Evolutionary conservation across 2,329 filamentous ascomycete genomes (phyloP), one percentile per base, ranked within the genome.

Genomic region (Podosphaera xanthii): DNA sequence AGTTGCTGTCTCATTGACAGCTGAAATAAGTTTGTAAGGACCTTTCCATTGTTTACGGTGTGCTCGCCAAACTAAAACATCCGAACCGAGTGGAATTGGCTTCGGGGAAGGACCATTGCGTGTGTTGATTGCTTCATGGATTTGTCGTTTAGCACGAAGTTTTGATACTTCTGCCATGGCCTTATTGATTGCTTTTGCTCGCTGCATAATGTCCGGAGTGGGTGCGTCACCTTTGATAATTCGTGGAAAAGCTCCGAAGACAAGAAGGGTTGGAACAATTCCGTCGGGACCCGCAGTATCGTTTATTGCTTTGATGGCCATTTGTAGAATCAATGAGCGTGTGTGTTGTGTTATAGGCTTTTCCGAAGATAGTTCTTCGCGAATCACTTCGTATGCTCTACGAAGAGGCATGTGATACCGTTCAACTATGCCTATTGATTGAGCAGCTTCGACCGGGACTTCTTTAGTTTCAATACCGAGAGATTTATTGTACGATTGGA

Each of bases 141-240:
- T n/a, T 31, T 62, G 30, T 31, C 52, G 3, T n/a, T 55, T 35
- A 8, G 53, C 50, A 9, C 40, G 57, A 10, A 60, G 31, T 31
- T 60, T 62, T 6, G 48, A n/a, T n/a, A 62, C 38, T 50, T 62
- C 59, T 9, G 46, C 54, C 52, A 60, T 61, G 12, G 58, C 59
- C 31, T 61, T 62, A 33, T 59, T 58, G 9, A 60, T 36, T 8
- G 60, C 52, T 8, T 34, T 48, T 42, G 60, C 52, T 31, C 59
- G 5, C 35, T 59, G 52, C 6, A 8, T 42, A 35, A 58, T 49
- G 1, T 44, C 40, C n/a, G 40, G 38, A 8, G 40, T 30, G 8
- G 33, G 49, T 49, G 40, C 5, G 8, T 52, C 48, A 12, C 22
- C 22, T 52, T 40, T 42, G 2, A 30, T 14, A 4, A 59, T 59